phyloP scores from a whole-genome alignment of 441 rosid species.

The Adansonia gregorii region DNA sequence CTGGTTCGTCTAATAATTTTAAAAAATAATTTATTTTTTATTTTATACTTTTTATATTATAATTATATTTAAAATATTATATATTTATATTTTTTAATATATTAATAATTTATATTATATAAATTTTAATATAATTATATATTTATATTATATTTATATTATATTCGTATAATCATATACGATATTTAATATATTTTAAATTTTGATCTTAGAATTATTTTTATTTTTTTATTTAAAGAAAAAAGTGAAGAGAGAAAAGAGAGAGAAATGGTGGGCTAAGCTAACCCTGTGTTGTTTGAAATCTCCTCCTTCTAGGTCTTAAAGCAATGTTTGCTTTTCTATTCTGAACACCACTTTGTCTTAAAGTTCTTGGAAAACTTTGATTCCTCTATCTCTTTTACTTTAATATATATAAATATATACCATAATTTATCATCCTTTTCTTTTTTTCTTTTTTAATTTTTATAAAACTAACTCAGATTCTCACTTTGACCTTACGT shows the following conservation, averaged over 20 bases:
- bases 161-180: no score
- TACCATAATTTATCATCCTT: conserved; percentile 20
- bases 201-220: not conserved
- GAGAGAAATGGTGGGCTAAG: conserved; percentile 40
- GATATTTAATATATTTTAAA: no score
- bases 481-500: conserved; percentile 22
- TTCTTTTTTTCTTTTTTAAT: not conserved
- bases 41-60: not conserved
- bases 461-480: not conserved
- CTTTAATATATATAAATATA: not conserved
- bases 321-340: conserved; percentile 69
- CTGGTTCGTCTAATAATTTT: not conserved
- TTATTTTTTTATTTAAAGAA: not conserved
- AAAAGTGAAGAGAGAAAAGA: conserved; percentile 14
- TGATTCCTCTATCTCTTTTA: conserved; percentile 48
- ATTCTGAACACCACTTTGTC: conserved; percentile 73
- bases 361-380: conserved; percentile 60
- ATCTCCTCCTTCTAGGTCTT: conserved; percentile 61
- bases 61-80: not conserved
- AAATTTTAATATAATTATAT: no score
- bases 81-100: no score
- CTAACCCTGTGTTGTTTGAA: conserved; percentile 49
- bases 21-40: not conserved
- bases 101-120: no score
- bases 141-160: no score